phyloP scores from a whole-genome alignment of 805 yeast species.

The Pichia membranifaciens region DNA sequence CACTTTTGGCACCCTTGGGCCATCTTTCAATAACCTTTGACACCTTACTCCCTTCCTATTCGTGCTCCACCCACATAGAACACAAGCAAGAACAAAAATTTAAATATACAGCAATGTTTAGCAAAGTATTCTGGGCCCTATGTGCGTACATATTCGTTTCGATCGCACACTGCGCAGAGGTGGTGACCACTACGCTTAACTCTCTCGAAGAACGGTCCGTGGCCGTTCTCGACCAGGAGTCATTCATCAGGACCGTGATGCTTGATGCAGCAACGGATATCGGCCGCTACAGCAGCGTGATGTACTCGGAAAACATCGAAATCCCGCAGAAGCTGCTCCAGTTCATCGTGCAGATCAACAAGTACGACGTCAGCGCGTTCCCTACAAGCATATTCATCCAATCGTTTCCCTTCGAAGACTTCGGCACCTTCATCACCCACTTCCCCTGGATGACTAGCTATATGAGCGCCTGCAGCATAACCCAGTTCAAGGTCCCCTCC shows the following conservation, averaged over 20 bases:
- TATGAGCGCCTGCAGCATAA: conserved; percentile 20
- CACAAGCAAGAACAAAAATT: neutral
- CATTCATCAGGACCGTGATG: conserved; percentile 29
- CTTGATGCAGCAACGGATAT: conserved; percentile 27
- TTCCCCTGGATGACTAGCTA: conserved; percentile 33
- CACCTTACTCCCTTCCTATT: neutral
- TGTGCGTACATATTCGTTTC: neutral
- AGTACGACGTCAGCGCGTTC: conserved; percentile 9
- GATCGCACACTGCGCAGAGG: neutral
- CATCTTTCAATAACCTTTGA: too few relatives aligned
- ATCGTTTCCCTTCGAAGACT: conserved; percentile 30
- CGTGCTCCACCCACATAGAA: neutral
- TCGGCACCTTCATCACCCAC: conserved; percentile 26
- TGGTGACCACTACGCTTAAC: conserved; percentile 21
- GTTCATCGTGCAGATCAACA: conserved; percentile 23
- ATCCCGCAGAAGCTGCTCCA: conserved; percentile 28
- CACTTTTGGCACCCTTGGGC: too few relatives aligned
- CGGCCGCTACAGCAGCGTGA: conserved; percentile 30
- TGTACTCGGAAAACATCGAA: conserved; percentile 25
- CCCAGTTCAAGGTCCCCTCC: conserved; percentile 26
- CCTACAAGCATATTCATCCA: conserved; percentile 24
- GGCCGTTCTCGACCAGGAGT: conserved; percentile 31
- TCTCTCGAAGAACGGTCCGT: conserved; percentile 22
- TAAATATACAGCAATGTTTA: neutral
- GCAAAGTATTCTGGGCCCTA: neutral